phyloP scores from a whole-genome alignment of 2,329 filamentous ascomycete species.

The Monosporascus sp. region DNA sequence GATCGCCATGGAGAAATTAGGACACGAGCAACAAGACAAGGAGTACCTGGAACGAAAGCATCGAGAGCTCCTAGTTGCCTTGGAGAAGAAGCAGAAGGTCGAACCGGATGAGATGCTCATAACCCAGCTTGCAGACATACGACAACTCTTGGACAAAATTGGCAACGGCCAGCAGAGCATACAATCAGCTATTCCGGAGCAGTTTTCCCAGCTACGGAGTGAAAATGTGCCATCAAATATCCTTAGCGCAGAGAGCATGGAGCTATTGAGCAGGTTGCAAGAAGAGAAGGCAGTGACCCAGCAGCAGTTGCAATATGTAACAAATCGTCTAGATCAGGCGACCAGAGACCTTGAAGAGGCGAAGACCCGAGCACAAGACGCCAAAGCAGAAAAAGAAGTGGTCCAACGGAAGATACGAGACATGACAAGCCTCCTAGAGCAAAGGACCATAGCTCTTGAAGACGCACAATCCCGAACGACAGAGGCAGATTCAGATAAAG shows the following conservation, averaged over 20 bases:
- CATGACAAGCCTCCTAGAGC: neutral
- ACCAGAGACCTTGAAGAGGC: neutral
- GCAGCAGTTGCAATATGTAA: neutral
- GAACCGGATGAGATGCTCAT: neutral
- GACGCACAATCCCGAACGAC: neutral
- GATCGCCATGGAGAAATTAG: neutral
- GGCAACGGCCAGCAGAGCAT: neutral
- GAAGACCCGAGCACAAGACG: neutral
- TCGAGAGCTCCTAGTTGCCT: neutral
- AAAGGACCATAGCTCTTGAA: neutral
- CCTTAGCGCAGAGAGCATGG: neutral
- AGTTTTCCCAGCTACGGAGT: neutral
- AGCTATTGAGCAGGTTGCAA: neutral
- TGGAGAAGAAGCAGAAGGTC: neutral
- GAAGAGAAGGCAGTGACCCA: neutral
- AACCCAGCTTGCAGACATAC: neutral
- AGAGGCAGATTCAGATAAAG: neutral
- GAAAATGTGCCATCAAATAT: neutral
- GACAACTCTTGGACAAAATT: neutral
- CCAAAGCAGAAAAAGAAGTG: neutral
- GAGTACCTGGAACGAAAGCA: neutral
- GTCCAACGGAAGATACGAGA: neutral
- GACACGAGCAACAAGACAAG: neutral
- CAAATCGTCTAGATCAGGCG: neutral
- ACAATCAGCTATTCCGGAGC: neutral